phyloP scores from a whole-genome alignment of 108 stramenopile genomes.

The Pseudonitzschia multistriata region DNA sequence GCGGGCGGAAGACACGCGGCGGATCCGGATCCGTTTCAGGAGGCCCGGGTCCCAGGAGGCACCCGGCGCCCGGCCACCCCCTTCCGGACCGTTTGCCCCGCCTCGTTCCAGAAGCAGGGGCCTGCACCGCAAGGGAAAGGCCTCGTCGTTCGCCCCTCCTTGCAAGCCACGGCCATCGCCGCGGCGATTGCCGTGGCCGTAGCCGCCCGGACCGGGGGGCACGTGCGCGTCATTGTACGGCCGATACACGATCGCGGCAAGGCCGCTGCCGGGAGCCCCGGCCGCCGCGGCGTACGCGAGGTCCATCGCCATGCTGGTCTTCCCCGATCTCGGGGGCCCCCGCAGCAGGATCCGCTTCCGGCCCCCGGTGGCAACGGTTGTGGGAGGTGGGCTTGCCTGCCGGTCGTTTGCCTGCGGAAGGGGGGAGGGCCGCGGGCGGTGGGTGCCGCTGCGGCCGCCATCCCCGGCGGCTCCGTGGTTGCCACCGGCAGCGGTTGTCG shows the following conservation, averaged over 20 bases:
- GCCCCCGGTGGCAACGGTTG: too few species aligned
- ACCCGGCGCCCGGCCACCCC: neutral
- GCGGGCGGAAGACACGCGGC: slow-evolving; percentile 11
- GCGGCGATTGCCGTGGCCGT: too few species aligned
- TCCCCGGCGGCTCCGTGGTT: neutral
- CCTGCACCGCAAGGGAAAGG: neutral
- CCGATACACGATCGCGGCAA: slow-evolving; percentile 1
- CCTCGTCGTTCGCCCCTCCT: neutral
- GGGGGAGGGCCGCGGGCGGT: too few species aligned
- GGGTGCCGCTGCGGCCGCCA: neutral
- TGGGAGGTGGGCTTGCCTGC: too few species aligned
- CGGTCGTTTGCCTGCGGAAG: too few species aligned
- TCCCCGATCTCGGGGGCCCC: slow-evolving; percentile 27
- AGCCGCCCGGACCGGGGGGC: neutral
- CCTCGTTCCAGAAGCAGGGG: neutral
- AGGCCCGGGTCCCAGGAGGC: slow-evolving; percentile 21
- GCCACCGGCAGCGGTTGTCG: neutral
- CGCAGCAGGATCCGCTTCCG: slow-evolving; percentile 22
- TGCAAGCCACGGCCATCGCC: too few species aligned
- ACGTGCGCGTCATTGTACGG: neutral
- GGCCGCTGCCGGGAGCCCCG: slow-evolving; percentile 8
- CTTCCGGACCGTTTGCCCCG: neutral
- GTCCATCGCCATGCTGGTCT: slow-evolving; percentile 32
- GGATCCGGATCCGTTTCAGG: slow-evolving; percentile 29
- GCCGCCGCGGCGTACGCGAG: slow-evolving; percentile 25